Evolutionary conservation across 306 rosid species (phyloP).

Genomic region (Medicago ruthenica): DNA sequence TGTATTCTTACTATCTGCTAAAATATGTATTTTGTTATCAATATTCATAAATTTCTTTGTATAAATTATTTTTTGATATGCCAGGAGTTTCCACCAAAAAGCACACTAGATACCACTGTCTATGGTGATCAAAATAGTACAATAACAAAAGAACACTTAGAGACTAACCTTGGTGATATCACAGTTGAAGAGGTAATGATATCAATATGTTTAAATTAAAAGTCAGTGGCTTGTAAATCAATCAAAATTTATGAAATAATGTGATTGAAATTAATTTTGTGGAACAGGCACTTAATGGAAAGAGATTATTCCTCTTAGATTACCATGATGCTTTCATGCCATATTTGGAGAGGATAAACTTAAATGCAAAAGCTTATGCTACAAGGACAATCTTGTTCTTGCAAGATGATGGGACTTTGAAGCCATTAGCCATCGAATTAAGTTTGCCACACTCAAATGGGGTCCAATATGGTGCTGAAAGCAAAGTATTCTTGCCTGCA

Average conservation of each 20-base stretch:
- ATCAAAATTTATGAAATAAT: not conserved
- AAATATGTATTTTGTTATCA: not conserved
- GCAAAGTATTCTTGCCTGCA: conserved; percentile 64
- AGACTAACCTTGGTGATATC: conserved; percentile 52
- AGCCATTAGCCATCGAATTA: conserved; percentile 72
- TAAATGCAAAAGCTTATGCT: conserved; percentile 59
- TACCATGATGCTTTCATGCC: conserved; percentile 74
- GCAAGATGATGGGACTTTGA: conserved; percentile 68
- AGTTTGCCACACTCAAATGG: conserved; percentile 70
- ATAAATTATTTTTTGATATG: conserved; percentile 1
- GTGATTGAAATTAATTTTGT: conserved; percentile 13
- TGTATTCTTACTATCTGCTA: not conserved
- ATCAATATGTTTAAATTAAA: not conserved
- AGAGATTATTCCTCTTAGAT: conserved; percentile 69
- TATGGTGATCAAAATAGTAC: conserved; percentile 68
- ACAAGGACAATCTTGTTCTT: conserved; percentile 69
- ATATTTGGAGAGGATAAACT: conserved; percentile 60
- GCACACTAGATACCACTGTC: conserved; percentile 55
- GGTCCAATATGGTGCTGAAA: conserved; percentile 56
- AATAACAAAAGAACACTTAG: conserved; percentile 55
- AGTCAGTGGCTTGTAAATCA: not conserved
- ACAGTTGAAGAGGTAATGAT: conserved; percentile 58
- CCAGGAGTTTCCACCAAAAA: conserved; percentile 74
- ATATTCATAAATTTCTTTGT: not conserved
- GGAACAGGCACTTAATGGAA: conserved; percentile 61